Evolutionary conservation across 768 basidiomycete species (phyloP), one percentile per base, ranked within the genome.

Genomic region (Cytidiella melzeri): DNA sequence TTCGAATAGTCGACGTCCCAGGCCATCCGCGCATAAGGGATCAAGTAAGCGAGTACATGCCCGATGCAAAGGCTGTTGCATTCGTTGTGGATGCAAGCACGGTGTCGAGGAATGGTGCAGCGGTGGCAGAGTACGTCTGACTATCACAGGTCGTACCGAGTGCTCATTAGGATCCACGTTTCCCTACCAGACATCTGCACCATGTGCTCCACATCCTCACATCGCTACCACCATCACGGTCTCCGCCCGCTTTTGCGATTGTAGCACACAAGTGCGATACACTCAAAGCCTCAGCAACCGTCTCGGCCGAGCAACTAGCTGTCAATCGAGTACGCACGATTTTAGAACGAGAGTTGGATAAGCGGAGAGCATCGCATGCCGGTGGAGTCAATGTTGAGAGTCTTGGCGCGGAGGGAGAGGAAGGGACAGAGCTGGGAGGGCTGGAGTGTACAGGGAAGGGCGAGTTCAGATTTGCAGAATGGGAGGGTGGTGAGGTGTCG

Each of bases 261-360:
- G 68, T 89, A 13, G 87, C 86, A 28, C 85, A 92, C 65, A 92
- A 92, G 66, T 69, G 69, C 13, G 90, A 92, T 62, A 69, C 87
- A 4, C 68, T 92, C 51, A 86, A 79, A 55, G 56, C 64, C 1
- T 64, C 70, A 2, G 67, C 75, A 6, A 58, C 66, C 20, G 66
- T 75, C 15, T 51, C 73, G 2, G 50, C 61, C 15, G 61, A 64
- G 15, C 67, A 73, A n/a, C 74, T 84, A 9, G 87, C 83, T 6
- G 69, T 85, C 27, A 80, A 73, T 42, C 80, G 90, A 23, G 86
- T 90, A 12, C 81, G 80, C 45, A 79, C 79, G 5, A 77, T 92
- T 51, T 79, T 92, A 40, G 90, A 92, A 58, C 81, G 90, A 41
- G 90, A 92, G 60, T 75, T 92, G 4, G 87, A 90, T 61, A 91